phyloP scores from a whole-genome alignment of 768 basidiomycete species.

The Favolaschia claudopus region DNA sequence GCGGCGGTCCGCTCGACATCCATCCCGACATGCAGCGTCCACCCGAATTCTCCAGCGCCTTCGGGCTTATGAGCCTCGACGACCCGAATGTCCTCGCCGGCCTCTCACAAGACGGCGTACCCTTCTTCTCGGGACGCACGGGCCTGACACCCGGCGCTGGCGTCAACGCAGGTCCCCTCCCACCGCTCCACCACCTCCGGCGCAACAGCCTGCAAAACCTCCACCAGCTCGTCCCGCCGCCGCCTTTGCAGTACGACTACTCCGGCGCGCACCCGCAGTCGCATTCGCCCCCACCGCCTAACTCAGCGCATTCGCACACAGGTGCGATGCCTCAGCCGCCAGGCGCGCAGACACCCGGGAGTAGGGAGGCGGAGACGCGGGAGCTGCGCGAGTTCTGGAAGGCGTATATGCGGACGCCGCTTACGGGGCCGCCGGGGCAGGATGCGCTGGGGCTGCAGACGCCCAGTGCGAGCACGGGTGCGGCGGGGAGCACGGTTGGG shows the following conservation, averaged over 20 bases:
- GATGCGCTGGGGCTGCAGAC: slow-evolving; percentile 28
- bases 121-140: slow-evolving; percentile 59
- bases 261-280: neutral
- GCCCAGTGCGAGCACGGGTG: slow-evolving; percentile 13
- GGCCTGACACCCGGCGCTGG: slow-evolving; percentile 4
- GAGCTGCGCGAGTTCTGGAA: slow-evolving; percentile 80
- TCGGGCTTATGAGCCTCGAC: slow-evolving; percentile 80
- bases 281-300: slow-evolving; percentile 4
- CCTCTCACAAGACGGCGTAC: slow-evolving; percentile 61
- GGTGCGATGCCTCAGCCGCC: slow-evolving; percentile 27
- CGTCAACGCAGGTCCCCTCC: slow-evolving; percentile 12
- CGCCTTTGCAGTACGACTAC: neutral
- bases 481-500: slow-evolving; percentile 3
- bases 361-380: slow-evolving; percentile 46
- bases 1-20: neutral
- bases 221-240: slow-evolving; percentile 12
- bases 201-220: slow-evolving; percentile 16
- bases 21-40: neutral
- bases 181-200: no score
- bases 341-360: slow-evolving; percentile 37
- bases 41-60: slow-evolving; percentile 60
- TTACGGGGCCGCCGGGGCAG: slow-evolving; percentile 47
- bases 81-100: slow-evolving; percentile 75
- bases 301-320: slow-evolving; percentile 4
- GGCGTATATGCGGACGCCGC: slow-evolving; percentile 74